A percentile compares a stretch with the other conserved stretches of the same genome.
phyloP scores from a whole-genome alignment of 2,329 filamentous ascomycete species.

The Aspergillus caelatus region DNA sequence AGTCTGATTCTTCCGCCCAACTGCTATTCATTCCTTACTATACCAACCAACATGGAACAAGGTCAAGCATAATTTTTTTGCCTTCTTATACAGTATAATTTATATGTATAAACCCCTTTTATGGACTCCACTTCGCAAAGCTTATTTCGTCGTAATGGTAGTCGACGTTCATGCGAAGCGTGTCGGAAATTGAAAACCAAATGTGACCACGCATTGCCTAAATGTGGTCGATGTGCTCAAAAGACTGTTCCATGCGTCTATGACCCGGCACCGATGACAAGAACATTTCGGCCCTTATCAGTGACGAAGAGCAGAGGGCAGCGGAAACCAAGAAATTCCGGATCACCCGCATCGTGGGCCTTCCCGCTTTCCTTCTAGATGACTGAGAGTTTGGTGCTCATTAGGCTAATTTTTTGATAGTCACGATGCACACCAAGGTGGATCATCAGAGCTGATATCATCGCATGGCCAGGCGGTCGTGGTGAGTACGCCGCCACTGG shows the following conservation, averaged over 20 bases:
- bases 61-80: background rate
- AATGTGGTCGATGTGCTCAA: constrained; percentile 3
- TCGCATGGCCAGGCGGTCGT: constrained; percentile 1
- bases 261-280: background rate
- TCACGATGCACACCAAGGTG: background rate
- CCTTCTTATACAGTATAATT: background rate
- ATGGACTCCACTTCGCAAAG: background rate
- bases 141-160: constrained; percentile 2
- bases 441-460: background rate
- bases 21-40: background rate
- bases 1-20: background rate
- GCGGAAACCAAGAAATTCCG: background rate
- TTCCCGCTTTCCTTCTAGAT: background rate
- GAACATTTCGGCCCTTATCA: background rate
- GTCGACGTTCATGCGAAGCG: constrained; percentile 6
- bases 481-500: constrained; percentile 1
- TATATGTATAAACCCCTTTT: background rate
- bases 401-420: background rate
- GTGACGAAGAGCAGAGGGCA: background rate
- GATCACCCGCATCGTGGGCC: background rate
- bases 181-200: constrained; percentile 7
- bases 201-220: constrained; percentile 6
- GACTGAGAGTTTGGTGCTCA: too few relatives aligned
- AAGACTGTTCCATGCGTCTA: background rate
- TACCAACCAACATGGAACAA: too few relatives aligned